Evolutionary conservation across 2,329 filamentous ascomycete species (phyloP).

Genomic region (Fusarium tricinctum): DNA sequence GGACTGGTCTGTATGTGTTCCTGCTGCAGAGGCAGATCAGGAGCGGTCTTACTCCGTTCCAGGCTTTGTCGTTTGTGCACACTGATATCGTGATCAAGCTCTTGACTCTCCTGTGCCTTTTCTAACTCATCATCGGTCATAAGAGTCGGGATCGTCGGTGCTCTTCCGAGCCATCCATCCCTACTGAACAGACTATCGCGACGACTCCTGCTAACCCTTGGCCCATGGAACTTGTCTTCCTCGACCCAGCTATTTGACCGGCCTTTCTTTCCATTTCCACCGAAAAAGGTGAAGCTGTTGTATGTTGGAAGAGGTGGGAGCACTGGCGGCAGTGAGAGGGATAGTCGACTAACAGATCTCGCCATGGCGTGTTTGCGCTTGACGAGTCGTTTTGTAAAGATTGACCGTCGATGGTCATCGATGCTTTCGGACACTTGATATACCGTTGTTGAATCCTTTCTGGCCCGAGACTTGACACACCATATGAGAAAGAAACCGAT

Average conservation of each 20-base stretch:
- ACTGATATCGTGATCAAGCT: conserved; percentile 29
- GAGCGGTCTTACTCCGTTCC: conserved; percentile 41
- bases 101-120: conserved; percentile 34
- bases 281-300: conserved; percentile 50
- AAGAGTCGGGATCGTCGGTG: conserved; percentile 56
- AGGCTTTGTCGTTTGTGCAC: conserved; percentile 38
- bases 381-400: conserved; percentile 50
- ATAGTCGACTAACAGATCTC: conserved; percentile 51
- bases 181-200: conserved; percentile 51
- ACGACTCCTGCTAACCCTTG: conserved; percentile 54
- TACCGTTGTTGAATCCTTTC: conserved; percentile 44
- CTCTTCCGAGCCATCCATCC: conserved; percentile 54
- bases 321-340: conserved; percentile 50
- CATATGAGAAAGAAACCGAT: conserved; percentile 61
- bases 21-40: conserved; percentile 35
- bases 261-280: conserved; percentile 48
- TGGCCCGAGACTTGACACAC: conserved; percentile 48
- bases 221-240: conserved; percentile 66
- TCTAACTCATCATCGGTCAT: conserved; percentile 48
- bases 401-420: conserved; percentile 31
- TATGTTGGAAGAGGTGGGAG: conserved; percentile 54
- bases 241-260: conserved; percentile 61
- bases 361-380: conserved; percentile 51
- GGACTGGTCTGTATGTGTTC: conserved; percentile 27
- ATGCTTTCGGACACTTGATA: conserved; percentile 49